A percentile compares a stretch with the other conserved stretches of the same genome.
These are phyloP conservation scores for Penicillium janthinellum DNA, from an alignment of 2,329 filamentous ascomycete species.

Conservation along the genomic window DNA sequence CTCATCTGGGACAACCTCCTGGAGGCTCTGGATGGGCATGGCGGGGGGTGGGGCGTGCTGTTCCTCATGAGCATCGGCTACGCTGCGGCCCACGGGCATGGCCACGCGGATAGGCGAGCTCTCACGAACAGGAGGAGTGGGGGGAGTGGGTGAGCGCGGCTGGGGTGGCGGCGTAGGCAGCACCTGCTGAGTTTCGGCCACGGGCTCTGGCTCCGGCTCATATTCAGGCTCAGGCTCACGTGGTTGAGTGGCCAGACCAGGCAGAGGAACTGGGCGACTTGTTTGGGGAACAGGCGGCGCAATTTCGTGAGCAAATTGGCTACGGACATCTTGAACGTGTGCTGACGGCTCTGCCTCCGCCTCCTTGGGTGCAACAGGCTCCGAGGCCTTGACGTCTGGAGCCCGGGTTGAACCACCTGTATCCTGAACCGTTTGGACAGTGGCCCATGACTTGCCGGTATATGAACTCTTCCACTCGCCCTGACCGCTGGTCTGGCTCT, in stretches of 20 bases:
- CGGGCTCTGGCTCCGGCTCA: conserved; percentile 51
- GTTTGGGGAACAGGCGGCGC: conserved; percentile 65
- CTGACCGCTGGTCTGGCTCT: conserved; percentile 70
- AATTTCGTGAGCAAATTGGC: conserved; percentile 77
- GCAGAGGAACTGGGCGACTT: conserved; percentile 71
- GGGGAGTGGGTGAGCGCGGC: conserved; percentile 53
- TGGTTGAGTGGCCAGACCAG: conserved; percentile 69
- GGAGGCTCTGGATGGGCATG: conserved; percentile 66
- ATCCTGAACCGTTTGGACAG: conserved; percentile 73
- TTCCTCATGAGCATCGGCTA: conserved; percentile 48
- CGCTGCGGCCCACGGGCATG: conserved; percentile 73
- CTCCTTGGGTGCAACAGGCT: conserved; percentile 49
- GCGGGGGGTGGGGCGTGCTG: conserved; percentile 42
- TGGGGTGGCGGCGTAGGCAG: conserved; percentile 46
- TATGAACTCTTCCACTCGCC: conserved; percentile 90
- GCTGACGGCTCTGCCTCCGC: conserved; percentile 60
- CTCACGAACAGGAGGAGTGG: conserved; percentile 54
- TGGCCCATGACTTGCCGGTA: conserved; percentile 82
- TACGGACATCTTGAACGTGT: conserved; percentile 72
- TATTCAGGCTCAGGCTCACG: conserved; percentile 46
- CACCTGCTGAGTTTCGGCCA: conserved; percentile 36
- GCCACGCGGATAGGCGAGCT: conserved; percentile 82
- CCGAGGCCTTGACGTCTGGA: conserved; percentile 60
- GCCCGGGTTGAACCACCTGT: conserved; percentile 65
- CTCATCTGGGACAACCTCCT: conserved; percentile 63